phyloP scores from a whole-genome alignment of 139 green algal genomes.

The Ettlia oleoabundans region DNA sequence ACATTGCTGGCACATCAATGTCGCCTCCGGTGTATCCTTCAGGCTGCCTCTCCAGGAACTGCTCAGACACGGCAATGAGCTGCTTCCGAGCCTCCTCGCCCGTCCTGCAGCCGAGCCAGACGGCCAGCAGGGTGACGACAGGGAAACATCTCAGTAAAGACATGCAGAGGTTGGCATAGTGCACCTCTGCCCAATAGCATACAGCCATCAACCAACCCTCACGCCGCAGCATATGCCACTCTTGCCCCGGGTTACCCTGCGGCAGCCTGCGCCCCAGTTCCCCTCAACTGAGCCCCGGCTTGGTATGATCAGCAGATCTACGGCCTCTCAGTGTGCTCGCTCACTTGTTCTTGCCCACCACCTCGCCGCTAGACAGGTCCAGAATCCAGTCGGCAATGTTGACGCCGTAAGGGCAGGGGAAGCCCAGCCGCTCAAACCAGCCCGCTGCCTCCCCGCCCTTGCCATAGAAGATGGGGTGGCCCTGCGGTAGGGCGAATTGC shows the following conservation, averaged over 20 bases:
- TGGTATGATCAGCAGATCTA: too few species aligned
- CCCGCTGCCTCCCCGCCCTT: slow-evolving; percentile 52
- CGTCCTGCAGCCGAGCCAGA: not conserved
- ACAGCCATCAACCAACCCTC: too few species aligned
- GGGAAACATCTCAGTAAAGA: too few species aligned
- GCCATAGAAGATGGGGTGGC: slow-evolving; percentile 88
- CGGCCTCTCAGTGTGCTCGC: too few species aligned
- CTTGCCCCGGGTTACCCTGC: too few species aligned
- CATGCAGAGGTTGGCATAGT: too few species aligned
- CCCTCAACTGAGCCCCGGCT: too few species aligned
- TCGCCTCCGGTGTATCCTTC: slow-evolving; percentile 34
- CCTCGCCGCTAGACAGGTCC: slow-evolving; percentile 77
- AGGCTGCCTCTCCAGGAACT: slow-evolving; percentile 41
- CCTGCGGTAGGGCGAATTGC: slow-evolving; percentile 34
- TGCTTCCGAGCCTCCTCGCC: slow-evolving; percentile 36
- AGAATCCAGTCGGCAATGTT: slow-evolving; percentile 89
- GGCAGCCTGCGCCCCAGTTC: not conserved
- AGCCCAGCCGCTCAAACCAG: slow-evolving; percentile 72
- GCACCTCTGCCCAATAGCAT: too few species aligned
- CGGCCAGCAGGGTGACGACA: not conserved
- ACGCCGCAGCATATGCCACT: too few species aligned
- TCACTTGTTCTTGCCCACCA: slow-evolving; percentile 21
- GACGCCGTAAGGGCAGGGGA: slow-evolving; percentile 70
- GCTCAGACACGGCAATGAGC: slow-evolving; percentile 46
- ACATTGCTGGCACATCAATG: not conserved